Evolutionary conservation across 139 green algal genomes (phyloP), one percentile per base, ranked within the genome.

Genomic region (Chlorella sorokiniana): DNA sequence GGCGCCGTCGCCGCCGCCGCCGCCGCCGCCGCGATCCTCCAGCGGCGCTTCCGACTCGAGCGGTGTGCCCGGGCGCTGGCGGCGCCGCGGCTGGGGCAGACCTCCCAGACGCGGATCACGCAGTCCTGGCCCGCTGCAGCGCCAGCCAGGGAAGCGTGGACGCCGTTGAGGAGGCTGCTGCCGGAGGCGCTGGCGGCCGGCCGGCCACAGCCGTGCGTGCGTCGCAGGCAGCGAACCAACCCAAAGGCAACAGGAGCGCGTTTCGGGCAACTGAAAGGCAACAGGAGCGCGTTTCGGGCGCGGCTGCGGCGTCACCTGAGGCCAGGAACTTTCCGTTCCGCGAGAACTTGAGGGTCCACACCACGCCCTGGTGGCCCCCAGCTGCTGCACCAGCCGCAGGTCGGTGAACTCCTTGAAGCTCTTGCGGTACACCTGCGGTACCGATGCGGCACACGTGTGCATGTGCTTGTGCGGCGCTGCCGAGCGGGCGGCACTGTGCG

Each of bases 341-440:
- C 73, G 64, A 91, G 82, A 98, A 96, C 70, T 90, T 86, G 67
- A 94, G 83, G 16, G 83, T 89, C 95, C 95, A 98, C 33, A 98
- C 79, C 42, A 94, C 92, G 35, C 88, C 90, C 71, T 85, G 59
- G 68, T 91, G 87, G 6, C 78, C 91, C 37, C 62, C 52, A 94
- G 73, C 69, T 86, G 79, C 80, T 96, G 93, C 48, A 89, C 81
- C 41, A 94, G 51, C 23, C 80, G 73, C 48, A 95, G 75, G 42
- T 95, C 90, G 14, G 87, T 88, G 33, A 94, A 81, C 81, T 94
- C 91, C 72, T 91, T 93, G 81, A 84, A 84, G n/a, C 78, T 52
- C 79, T 95, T 95, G n/a, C 70, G 78, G 52, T 91, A 85, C 38
- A 87, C 83, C 41, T 88, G 75, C 75, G 29, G n/a, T 41, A 59